A percentile compares a stretch with the other conserved stretches of the same genome.
Conservation (phyloP, 768 basidiomycete genomes). For the Kondoa subrosea region DNA sequence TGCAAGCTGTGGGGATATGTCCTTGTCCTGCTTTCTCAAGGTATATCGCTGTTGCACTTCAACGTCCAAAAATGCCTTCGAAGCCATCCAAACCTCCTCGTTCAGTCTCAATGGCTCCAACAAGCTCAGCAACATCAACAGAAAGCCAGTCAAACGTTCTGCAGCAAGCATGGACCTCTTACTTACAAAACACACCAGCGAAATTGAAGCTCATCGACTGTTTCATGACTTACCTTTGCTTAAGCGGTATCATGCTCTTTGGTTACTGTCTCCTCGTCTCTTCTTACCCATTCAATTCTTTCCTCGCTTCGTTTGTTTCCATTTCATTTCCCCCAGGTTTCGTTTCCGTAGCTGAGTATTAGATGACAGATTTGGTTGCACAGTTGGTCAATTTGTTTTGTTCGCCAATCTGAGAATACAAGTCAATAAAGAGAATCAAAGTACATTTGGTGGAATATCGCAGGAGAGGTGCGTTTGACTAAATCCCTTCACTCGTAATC, state of each 20-base stretch:
- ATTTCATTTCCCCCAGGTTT: background rate
- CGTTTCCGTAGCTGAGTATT: background rate
- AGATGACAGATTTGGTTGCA: slow-evolving; percentile 58
- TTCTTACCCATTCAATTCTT: slow-evolving; percentile 92
- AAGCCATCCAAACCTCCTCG: background rate
- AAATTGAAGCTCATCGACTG: slow-evolving; percentile 85
- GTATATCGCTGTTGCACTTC: background rate
- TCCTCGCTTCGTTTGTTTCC: slow-evolving; percentile 67
- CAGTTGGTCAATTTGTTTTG: slow-evolving; percentile 91
- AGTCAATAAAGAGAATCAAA: slow-evolving; percentile 67
- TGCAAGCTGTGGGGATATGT: no score
- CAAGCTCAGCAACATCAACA: background rate
- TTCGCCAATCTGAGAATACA: slow-evolving; percentile 81
- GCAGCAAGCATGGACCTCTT: slow-evolving; percentile 49
- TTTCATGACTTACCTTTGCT: slow-evolving; percentile 78
- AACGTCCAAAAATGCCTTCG: background rate
- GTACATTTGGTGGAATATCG: slow-evolving; percentile 74
- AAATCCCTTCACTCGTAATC: background rate
- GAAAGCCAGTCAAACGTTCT: background rate
- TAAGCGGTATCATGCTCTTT: slow-evolving; percentile 80
- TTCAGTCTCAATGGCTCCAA: background rate
- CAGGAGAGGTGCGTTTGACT: slow-evolving; percentile 42
- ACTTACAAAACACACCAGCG: slow-evolving; percentile 56
- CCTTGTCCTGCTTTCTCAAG: no score
- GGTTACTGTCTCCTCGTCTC: slow-evolving; percentile 78